Evolutionary conservation across 352 stramenopile genomes (phyloP).

Genomic region (Aphanomyces euteiches): DNA sequence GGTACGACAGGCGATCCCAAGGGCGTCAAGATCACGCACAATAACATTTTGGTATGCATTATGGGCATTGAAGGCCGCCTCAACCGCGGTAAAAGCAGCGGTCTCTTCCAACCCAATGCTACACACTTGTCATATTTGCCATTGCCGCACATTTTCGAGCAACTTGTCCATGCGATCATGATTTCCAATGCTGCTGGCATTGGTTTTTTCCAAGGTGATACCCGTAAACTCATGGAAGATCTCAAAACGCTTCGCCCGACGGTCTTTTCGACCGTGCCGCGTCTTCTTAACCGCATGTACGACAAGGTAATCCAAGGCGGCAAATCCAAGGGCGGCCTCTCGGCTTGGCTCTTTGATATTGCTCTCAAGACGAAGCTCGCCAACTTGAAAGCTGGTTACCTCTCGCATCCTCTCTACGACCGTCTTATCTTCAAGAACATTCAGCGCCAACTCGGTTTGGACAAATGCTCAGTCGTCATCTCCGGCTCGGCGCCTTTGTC

Average conservation of each 20-base stretch:
- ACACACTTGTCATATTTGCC: slow-evolving; percentile 79
- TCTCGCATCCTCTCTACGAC: slow-evolving; percentile 81
- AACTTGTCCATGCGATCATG: slow-evolving; percentile 40
- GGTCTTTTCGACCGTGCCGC: slow-evolving; percentile 72
- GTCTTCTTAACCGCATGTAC: slow-evolving; percentile 89
- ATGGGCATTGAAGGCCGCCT: slow-evolving; percentile 10
- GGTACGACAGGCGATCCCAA: slow-evolving; percentile 34
- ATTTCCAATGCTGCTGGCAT: slow-evolving; percentile 61
- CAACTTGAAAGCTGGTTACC: slow-evolving; percentile 44
- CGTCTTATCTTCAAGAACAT: slow-evolving; percentile 85
- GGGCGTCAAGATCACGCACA: slow-evolving; percentile 31
- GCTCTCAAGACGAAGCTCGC: slow-evolving; percentile 60
- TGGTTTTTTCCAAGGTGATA: slow-evolving; percentile 80
- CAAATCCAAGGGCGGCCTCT: slow-evolving; percentile 53
- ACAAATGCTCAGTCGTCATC: slow-evolving; percentile 67
- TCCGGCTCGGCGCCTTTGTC: slow-evolving; percentile 82
- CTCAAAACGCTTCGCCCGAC: slow-evolving; percentile 74
- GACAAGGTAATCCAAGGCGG: slow-evolving; percentile 67
- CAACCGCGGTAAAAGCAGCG: background rate
- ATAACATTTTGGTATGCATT: slow-evolving; percentile 38
- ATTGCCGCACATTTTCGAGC: slow-evolving; percentile 89
- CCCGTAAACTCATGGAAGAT: slow-evolving; percentile 79
- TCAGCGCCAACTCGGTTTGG: slow-evolving; percentile 72
- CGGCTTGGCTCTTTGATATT: slow-evolving; percentile 73
- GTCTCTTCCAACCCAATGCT: background rate